phyloP scores from a whole-genome alignment of 129 eudicot genomes.

The Calendula officinalis region DNA sequence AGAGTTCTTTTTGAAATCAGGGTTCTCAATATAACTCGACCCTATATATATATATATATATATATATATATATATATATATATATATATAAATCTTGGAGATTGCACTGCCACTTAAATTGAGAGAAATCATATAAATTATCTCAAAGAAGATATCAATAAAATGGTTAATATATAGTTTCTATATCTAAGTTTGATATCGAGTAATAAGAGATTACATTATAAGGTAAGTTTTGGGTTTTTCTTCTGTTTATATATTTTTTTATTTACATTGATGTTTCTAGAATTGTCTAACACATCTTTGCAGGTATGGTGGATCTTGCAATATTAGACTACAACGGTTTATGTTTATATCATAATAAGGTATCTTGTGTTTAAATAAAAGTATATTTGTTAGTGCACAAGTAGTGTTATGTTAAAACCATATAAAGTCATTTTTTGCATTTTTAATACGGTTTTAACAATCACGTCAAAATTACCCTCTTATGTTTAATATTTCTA shows the following conservation, averaged over 20 bases:
- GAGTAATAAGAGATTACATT: background rate
- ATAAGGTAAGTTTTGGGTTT: background rate
- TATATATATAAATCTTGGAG: background rate
- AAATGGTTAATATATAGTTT: too few species aligned
- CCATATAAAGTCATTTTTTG: too few species aligned
- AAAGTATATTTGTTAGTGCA: background rate
- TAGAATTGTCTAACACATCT: too few species aligned
- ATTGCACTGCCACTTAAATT: background rate
- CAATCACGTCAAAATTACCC: too few species aligned
- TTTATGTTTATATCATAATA: background rate
- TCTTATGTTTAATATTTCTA: too few species aligned
- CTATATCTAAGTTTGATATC: background rate
- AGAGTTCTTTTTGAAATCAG: too few species aligned
- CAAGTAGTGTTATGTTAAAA: too few species aligned
- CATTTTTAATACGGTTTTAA: too few species aligned
- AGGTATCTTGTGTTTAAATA: background rate
- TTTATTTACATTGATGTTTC: background rate
- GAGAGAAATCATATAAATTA: too few species aligned
- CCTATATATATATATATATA: background rate
- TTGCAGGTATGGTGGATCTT: constrained; percentile 17
- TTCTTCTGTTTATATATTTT: background rate
- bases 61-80: background rate
- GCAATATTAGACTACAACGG: background rate
- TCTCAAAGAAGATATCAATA: too few species aligned
- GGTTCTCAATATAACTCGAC: too few species aligned